These are phyloP conservation scores for Glycine soja DNA, from an alignment of 306 rosid genomes.

Conservation along the genomic window DNA sequence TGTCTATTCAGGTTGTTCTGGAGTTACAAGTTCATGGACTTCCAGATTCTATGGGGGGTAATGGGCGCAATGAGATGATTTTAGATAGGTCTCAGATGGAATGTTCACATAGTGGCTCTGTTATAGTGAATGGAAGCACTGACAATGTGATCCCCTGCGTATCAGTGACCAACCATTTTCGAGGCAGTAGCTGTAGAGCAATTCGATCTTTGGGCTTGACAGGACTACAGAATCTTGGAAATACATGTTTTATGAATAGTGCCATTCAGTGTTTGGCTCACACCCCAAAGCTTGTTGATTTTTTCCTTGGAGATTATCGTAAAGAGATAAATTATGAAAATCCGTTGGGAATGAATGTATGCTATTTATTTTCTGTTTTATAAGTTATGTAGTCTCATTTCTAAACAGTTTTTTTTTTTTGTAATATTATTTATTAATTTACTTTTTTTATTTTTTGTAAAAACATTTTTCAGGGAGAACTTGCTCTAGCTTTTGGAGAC, in stretches of 20 bases:
- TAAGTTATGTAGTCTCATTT: slow-evolving; percentile 15
- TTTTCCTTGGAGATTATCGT: slow-evolving; percentile 76
- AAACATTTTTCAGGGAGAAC: slow-evolving; percentile 73
- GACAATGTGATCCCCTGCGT: slow-evolving; percentile 50
- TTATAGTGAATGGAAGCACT: slow-evolving; percentile 63
- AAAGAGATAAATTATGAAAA: slow-evolving; percentile 82
- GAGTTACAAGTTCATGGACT: slow-evolving; percentile 80
- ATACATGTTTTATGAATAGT: slow-evolving; percentile 95
- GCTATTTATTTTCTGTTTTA: slow-evolving; percentile 41
- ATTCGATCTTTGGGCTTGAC: slow-evolving; percentile 72
- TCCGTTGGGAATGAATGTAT: slow-evolving; percentile 87
- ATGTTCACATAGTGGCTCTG: slow-evolving; percentile 48
- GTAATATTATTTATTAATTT: neutral
- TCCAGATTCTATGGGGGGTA: slow-evolving; percentile 53
- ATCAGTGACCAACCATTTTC: slow-evolving; percentile 47
- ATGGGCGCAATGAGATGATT: slow-evolving; percentile 55
- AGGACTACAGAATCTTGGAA: slow-evolving; percentile 92
- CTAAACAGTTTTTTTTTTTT: slow-evolving; percentile 16
- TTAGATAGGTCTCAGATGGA: slow-evolving; percentile 52
- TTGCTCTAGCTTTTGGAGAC: slow-evolving; percentile 88
- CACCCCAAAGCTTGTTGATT: slow-evolving; percentile 79
- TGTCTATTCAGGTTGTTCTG: slow-evolving; percentile 69
- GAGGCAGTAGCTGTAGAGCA: slow-evolving; percentile 56
- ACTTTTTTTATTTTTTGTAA: neutral
- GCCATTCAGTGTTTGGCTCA: slow-evolving; percentile 90